These are phyloP conservation scores for Rubia peregrina DNA, from an alignment of 305 asterid species.

Conservation along the genomic window DNA sequence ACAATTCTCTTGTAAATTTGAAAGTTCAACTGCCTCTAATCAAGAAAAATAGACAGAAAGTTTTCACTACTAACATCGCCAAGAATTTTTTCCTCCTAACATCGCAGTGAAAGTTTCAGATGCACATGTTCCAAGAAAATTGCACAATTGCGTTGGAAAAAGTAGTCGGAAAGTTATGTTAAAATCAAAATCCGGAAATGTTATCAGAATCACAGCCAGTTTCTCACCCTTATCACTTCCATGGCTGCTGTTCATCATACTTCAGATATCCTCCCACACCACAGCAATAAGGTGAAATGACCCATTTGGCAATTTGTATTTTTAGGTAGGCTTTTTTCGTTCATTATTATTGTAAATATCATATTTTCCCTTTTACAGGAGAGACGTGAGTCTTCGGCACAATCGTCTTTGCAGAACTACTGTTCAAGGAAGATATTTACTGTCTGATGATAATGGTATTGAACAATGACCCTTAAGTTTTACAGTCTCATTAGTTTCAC, in stretches of 20 bases:
- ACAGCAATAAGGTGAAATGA: conserved; percentile 16
- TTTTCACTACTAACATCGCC: neutral
- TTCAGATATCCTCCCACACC: neutral
- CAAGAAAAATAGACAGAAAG: neutral
- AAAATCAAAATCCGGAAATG: neutral
- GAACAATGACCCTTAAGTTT: neutral
- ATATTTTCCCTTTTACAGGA: conserved; percentile 34
- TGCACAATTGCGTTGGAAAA: neutral
- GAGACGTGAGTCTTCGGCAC: conserved; percentile 45
- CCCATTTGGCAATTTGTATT: neutral
- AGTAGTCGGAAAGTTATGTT: neutral
- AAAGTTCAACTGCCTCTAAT: no score
- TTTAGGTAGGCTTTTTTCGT: neutral
- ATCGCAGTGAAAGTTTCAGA: neutral
- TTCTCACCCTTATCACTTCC: neutral
- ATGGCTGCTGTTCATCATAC: conserved; percentile 11
- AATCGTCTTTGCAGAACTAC: conserved; percentile 56
- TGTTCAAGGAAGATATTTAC: conserved; percentile 73
- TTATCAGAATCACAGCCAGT: neutral
- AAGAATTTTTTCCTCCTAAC: no score
- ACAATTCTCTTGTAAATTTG: no score
- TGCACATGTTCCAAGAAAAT: neutral
- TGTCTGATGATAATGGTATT: conserved; percentile 72
- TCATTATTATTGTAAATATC: neutral
- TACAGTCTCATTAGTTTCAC: neutral